Evolutionary conservation across 2,329 filamentous ascomycete species (phyloP), one percentile per base, ranked within the genome.

Genomic region (Ploettnerulaceae sp.): DNA sequence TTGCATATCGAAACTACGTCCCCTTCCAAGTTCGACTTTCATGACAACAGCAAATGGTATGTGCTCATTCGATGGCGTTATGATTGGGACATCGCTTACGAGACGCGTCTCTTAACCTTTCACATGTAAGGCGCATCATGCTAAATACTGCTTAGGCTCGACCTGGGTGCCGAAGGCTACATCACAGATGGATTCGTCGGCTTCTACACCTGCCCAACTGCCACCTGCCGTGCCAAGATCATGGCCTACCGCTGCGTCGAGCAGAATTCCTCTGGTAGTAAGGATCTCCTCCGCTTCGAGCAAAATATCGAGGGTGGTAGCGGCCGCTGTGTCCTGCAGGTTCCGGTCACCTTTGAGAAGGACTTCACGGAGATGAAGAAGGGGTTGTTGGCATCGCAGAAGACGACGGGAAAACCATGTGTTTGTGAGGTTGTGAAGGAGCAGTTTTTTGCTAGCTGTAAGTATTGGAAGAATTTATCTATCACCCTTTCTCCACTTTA

Each of bases 211-310:
- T 46, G 44, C 20, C 34, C 28, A 9, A 33, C 9, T 15, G 8
- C 9, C 14, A 12, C 20, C 15, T 46, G 44, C 35, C 35, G 22
- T 12, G 5, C 20, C 11, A 33, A 40, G 12, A 39, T 46, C 36
- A 29, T 38, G 9, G 44, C 44, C 26, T 46, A 39, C 44, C 34
- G 44, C 8, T 39, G 26, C 26, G 29, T 46, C 21, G 31, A 36
- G 21, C 21, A 35, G 25, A 44, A 22, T 25, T 7, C 22, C 11
- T 25, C 24, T 2, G 34, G 20, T 21, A 34, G 18, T 2, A 39
- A 26, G n/a, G 44, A 46, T 22, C 24, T 25, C 44, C 36, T 46
- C 3, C 44, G 44, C 14, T 46, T 46, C 35, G 44, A 46, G 35
- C 44, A 46, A 17, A 20, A 5, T 7, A 46, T 46, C 22, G 44